Base-by-base conservation (phyloP, 208 protist species). In the Wallacemonas sp. region DNA sequence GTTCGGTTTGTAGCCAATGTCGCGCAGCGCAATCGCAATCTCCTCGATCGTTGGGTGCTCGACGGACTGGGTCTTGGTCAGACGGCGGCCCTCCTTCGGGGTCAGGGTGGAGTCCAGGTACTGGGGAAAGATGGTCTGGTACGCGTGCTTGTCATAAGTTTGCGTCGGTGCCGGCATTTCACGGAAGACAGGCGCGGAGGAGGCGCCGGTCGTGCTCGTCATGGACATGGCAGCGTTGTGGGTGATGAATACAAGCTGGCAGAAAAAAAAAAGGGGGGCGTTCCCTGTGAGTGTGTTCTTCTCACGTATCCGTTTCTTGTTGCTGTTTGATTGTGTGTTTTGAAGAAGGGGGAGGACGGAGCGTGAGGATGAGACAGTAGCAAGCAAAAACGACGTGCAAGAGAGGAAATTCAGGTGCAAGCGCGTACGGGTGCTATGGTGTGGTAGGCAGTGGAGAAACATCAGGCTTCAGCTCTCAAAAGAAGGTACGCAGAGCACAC, bases 91-190 rank as follows among this genome's bases (percentile, higher is more conserved):
- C 46, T 93, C 81, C 32, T 69, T 76, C 1, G 87, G 86, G 4
- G 77, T 83, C 12, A 96, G 66, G 59, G 66, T 79, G 32, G 86
- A 72, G 73, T 96, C 88, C 29, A 96, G 41, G 73, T 96, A 96
- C 73, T 96, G 86, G 16, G 91, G 88, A 52, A 82, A 96, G 70
- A 96, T 84, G 28, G 80, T 84, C 61, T 94, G 87, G 57, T 86
- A 92, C 36, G 71, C 78, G 62, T 76, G 73, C 69, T 93, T 91
- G 52, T 95, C 77, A 54, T 87, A 79, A 14, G 49, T 61, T 16
- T 32, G 42, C 63, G 67, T 66, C 42, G 68, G 68, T 45, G 57
- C 57, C 38, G 61, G 62, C 26, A 49, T n/a, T 39, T 59, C 31
- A 23, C 52, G 52, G 20, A 59, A 59, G 11, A 65, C 42, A 69